Conservation (phyloP, 805 yeast genomes). For the Saturnispora galanensis region DNA sequence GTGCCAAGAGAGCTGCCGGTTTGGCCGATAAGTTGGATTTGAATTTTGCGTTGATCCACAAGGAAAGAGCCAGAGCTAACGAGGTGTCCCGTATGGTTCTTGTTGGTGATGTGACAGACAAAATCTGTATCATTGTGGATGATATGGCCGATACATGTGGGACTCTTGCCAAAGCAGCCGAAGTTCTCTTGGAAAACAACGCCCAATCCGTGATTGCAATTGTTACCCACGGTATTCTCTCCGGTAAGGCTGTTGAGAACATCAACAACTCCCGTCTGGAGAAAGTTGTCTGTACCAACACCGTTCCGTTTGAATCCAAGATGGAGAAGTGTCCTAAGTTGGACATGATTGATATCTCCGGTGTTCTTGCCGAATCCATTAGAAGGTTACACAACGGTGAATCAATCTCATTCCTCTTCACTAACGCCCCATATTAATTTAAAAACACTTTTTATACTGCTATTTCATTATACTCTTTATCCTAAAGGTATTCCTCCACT, state of each 20-base stretch:
- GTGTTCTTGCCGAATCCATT: constrained; percentile 71
- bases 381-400: constrained; percentile 84
- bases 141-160: constrained; percentile 92
- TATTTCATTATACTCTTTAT: background rate
- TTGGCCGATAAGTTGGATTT: constrained; percentile 71
- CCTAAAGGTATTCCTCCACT: constrained; percentile 31
- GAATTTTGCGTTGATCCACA: constrained; percentile 76
- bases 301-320: constrained; percentile 68
- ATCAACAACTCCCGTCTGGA: constrained; percentile 59
- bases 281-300: constrained; percentile 68
- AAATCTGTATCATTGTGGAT: constrained; percentile 69
- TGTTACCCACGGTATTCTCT: constrained; percentile 72
- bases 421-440: constrained; percentile 44
- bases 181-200: constrained; percentile 53
- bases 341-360: constrained; percentile 60
- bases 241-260: constrained; percentile 65
- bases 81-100: constrained; percentile 78
- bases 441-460: background rate
- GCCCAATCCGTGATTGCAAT: constrained; percentile 72
- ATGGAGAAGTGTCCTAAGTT: constrained; percentile 48
- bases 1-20: constrained; percentile 83
- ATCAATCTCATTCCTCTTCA: constrained; percentile 70
- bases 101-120: constrained; percentile 74
- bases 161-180: constrained; percentile 75
- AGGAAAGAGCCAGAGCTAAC: constrained; percentile 75